Conservation (phyloP, 169 alveolate genomes). For the Plasmodium reichenowi region DNA sequence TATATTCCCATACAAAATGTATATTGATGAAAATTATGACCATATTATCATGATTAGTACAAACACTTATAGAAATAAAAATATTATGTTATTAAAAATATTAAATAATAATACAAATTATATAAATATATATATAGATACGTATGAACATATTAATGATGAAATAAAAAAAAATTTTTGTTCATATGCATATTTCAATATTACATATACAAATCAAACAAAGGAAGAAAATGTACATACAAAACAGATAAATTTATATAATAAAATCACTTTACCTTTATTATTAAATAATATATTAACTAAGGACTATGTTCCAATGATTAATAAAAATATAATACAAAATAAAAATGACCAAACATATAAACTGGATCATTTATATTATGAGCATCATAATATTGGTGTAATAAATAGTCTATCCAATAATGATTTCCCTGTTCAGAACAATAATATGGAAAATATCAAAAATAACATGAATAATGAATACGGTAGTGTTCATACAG, state of each 20-base stretch:
- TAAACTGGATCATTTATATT: too few relatives aligned
- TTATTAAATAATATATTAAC: slow-evolving; percentile 21
- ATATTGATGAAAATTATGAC: neutral
- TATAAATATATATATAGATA: slow-evolving; percentile 22
- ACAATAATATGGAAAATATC: too few relatives aligned
- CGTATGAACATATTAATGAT: slow-evolving; percentile 44
- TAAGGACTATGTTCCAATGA: neutral
- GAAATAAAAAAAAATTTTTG: slow-evolving; percentile 20
- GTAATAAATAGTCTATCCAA: too few relatives aligned
- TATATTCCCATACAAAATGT: slow-evolving; percentile 34
- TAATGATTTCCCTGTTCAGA: too few relatives aligned
- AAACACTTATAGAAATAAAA: slow-evolving; percentile 44
- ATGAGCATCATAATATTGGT: too few relatives aligned
- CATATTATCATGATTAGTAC: slow-evolving; percentile 7
- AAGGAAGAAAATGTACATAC: neutral
- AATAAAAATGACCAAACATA: neutral
- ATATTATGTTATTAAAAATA: slow-evolving; percentile 10
- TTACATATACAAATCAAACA: slow-evolving; percentile 23
- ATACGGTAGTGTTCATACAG: too few relatives aligned
- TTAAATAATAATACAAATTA: slow-evolving; percentile 8
- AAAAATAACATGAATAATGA: too few relatives aligned
- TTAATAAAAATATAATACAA: neutral
- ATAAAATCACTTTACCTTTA: slow-evolving; percentile 20
- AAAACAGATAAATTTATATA: neutral
- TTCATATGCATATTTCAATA: slow-evolving; percentile 36